These are phyloP conservation scores for Penicillium antarcticum DNA, from an alignment of 495 filamentous ascomycete species.

Conservation along the genomic window DNA sequence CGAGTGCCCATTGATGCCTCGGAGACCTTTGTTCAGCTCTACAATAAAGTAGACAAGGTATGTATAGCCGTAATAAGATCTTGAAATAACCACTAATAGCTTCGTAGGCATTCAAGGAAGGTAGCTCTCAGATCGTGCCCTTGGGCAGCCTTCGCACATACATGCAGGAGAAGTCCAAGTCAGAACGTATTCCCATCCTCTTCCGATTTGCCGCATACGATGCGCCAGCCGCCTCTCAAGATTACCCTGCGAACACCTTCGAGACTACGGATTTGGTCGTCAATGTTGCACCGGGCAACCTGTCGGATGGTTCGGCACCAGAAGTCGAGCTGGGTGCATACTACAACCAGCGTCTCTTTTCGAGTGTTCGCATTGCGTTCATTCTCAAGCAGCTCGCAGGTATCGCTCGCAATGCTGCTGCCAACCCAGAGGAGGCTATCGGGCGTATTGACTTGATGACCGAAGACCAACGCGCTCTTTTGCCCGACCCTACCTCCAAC, in stretches of 20 bases:
- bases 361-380: slow-evolving; percentile 42
- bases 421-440: slow-evolving; percentile 41
- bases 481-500: slow-evolving; percentile 74
- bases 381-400: slow-evolving; percentile 44
- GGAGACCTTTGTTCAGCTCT: slow-evolving; percentile 41
- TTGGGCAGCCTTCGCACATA: slow-evolving; percentile 42
- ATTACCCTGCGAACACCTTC: slow-evolving; percentile 44
- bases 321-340: slow-evolving; percentile 42
- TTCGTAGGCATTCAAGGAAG: slow-evolving; percentile 37
- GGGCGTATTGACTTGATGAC: slow-evolving; percentile 50
- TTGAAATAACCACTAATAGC: neutral
- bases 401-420: slow-evolving; percentile 41
- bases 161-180: slow-evolving; percentile 43
- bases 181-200: slow-evolving; percentile 39
- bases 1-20: slow-evolving; percentile 37
- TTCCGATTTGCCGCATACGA: slow-evolving; percentile 51
- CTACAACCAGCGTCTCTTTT: slow-evolving; percentile 52
- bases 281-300: slow-evolving; percentile 33
- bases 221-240: slow-evolving; percentile 43
- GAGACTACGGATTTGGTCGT: slow-evolving; percentile 47
- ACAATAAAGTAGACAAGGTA: slow-evolving; percentile 48
- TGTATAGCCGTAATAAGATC: neutral
- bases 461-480: slow-evolving; percentile 36
- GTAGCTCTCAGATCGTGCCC: slow-evolving; percentile 45
- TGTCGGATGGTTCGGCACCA: slow-evolving; percentile 13